phyloP scores from a whole-genome alignment of 345 rosid genomes.

The Gossypium sturtianum region DNA sequence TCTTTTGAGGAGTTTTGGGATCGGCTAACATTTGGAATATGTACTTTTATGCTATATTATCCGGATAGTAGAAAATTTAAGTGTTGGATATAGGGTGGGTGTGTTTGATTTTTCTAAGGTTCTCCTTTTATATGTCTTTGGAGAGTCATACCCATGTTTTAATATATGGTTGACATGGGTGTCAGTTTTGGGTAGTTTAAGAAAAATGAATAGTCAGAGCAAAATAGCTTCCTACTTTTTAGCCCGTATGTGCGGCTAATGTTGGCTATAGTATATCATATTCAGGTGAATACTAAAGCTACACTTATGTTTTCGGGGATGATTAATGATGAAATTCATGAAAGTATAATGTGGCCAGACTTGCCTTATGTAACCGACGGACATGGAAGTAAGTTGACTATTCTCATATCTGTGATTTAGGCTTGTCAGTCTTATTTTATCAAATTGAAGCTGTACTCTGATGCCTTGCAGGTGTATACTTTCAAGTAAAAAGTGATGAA shows the following conservation, averaged over 20 bases:
- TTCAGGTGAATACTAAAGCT: conserved; percentile 84
- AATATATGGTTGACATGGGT: neutral
- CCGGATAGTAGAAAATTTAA: neutral
- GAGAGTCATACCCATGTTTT: neutral
- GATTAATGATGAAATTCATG: conserved; percentile 57
- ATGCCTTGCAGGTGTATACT: conserved; percentile 61
- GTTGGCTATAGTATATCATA: conserved; percentile 48
- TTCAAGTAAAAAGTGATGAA: conserved; percentile 78
- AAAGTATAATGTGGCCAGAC: conserved; percentile 82
- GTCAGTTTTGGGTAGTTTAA: neutral
- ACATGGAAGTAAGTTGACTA: conserved; percentile 64
- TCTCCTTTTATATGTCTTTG: neutral
- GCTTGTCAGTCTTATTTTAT: neutral
- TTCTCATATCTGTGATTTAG: neutral
- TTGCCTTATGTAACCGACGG: conserved; percentile 76
- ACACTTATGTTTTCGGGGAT: conserved; percentile 61
- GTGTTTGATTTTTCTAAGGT: neutral
- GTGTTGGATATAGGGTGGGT: neutral
- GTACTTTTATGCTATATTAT: neutral
- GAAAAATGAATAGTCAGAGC: neutral
- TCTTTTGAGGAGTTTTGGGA: neutral
- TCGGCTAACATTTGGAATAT: neutral
- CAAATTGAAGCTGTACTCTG: conserved; percentile 14
- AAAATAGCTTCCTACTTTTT: neutral
- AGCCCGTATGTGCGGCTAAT: conserved; percentile 33